Percentiles rank a stretch among this genome's conserved stretches.
Conservation (phyloP, 2,329 filamentous ascomycete species). For the Cladosporium sp. region DNA sequence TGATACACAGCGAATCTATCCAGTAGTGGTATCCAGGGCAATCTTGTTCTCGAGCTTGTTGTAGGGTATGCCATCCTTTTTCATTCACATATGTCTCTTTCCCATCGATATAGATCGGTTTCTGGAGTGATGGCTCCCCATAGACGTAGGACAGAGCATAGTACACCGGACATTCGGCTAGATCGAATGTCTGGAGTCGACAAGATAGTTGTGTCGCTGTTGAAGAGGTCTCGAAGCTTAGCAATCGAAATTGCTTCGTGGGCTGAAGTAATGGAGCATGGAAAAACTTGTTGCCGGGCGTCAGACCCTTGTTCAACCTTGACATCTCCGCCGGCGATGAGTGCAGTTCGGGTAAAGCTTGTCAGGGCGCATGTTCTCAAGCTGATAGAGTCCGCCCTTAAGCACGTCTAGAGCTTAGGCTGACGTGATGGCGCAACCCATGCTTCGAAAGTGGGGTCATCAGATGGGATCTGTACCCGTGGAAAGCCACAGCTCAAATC, state of each 20-base stretch:
- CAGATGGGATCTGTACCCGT: too few species aligned
- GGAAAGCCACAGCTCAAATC: too few species aligned
- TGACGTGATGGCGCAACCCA: too few species aligned
- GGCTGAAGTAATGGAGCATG: background rate
- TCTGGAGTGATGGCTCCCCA: background rate
- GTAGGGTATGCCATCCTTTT: background rate
- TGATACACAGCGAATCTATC: slow-evolving; percentile 16
- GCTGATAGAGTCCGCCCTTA: too few species aligned
- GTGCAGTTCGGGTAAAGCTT: too few species aligned
- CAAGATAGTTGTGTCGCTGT: background rate
- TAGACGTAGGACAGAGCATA: background rate
- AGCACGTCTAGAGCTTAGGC: too few species aligned
- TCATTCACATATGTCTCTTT: background rate
- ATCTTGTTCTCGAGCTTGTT: background rate
- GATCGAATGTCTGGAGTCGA: background rate
- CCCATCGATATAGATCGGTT: background rate
- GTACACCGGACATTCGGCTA: background rate
- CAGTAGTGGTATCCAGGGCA: background rate
- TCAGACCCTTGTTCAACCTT: too few species aligned
- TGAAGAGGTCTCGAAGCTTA: background rate
- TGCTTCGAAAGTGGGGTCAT: too few species aligned
- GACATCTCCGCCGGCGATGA: too few species aligned
- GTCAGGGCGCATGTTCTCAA: too few species aligned
- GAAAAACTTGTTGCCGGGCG: background rate
- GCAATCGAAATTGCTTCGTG: background rate